A percentile compares a stretch with the other conserved stretches of the same genome.
phyloP scores from a whole-genome alignment of 129 eudicot genomes.

The Saussurea involucrata region DNA sequence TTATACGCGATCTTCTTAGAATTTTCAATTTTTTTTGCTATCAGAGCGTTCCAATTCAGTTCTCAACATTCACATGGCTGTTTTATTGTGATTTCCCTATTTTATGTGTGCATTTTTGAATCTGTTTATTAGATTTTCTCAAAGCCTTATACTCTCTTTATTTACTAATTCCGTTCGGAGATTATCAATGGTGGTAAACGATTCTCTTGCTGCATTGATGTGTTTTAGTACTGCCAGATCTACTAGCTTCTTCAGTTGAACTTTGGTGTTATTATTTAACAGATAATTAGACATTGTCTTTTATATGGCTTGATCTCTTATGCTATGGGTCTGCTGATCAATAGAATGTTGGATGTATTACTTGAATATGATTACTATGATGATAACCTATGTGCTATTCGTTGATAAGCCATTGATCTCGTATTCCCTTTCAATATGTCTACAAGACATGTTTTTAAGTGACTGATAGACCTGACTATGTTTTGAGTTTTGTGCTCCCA shows the following conservation, averaged over 20 bases:
- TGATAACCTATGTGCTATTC: background rate
- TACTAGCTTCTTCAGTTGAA: background rate
- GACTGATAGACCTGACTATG: background rate
- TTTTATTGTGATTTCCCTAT: background rate
- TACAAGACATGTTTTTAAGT: background rate
- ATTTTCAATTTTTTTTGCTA: background rate
- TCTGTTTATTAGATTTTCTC: background rate
- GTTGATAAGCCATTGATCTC: slow-evolving; percentile 1
- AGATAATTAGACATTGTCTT: background rate
- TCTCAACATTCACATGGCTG: background rate
- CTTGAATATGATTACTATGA: background rate
- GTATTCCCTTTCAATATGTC: background rate
- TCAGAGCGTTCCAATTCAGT: background rate
- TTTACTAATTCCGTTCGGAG: background rate
- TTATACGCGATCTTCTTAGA: background rate
- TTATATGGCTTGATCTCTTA: slow-evolving; percentile 5
- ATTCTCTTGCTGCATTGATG: background rate
- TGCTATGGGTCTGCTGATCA: background rate
- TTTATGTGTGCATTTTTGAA: slow-evolving; percentile 3
- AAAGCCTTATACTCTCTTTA: background rate
- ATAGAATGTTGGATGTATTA: background rate
- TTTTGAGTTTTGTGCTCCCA: slow-evolving; percentile 7
- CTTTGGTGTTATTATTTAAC: background rate
- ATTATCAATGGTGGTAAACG: background rate
- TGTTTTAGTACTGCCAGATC: slow-evolving; percentile 14